Evolutionary conservation across 768 basidiomycete species (phyloP).

Genomic region (Amanita jacksonii): DNA sequence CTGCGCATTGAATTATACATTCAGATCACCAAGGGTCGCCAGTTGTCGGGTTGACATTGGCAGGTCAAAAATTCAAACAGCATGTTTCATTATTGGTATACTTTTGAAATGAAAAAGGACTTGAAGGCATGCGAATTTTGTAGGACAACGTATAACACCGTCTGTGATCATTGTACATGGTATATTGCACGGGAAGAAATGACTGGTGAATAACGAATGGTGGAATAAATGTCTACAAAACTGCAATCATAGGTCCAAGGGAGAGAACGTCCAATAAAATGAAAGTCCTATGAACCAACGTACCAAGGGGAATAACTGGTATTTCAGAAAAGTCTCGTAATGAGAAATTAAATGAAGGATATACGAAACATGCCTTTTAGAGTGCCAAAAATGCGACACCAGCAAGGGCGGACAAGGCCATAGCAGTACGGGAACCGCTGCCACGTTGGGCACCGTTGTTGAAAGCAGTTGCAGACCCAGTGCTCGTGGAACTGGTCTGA

Average conservation of each 20-base stretch:
- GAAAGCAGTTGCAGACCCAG: conserved; percentile 9
- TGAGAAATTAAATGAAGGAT: not conserved
- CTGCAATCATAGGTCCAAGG: not conserved
- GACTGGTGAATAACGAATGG: too few species aligned
- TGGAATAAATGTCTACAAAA: not conserved
- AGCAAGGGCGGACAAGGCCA: conserved; percentile 8
- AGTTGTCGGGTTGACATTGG: too few species aligned
- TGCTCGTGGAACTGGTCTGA: not conserved
- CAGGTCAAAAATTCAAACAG: too few species aligned
- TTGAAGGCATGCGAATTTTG: too few species aligned
- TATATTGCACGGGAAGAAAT: too few species aligned
- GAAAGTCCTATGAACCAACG: not conserved
- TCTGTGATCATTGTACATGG: too few species aligned
- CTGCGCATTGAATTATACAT: too few species aligned
- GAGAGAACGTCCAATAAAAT: not conserved
- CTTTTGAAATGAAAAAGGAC: too few species aligned
- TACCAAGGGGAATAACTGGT: not conserved
- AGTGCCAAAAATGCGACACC: conserved; percentile 5
- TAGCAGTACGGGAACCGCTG: conserved; percentile 2
- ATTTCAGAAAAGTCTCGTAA: not conserved
- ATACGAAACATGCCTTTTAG: conserved; percentile 4
- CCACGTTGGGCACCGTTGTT: conserved; percentile 8
- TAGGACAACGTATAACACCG: too few species aligned
- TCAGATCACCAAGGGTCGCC: too few species aligned
- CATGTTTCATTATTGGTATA: too few species aligned